A percentile compares a stretch with the other conserved stretches of the same genome.
Evolutionary conservation across 257 asterid genomes (phyloP).

Genomic region (Nicotiana tabacum): DNA sequence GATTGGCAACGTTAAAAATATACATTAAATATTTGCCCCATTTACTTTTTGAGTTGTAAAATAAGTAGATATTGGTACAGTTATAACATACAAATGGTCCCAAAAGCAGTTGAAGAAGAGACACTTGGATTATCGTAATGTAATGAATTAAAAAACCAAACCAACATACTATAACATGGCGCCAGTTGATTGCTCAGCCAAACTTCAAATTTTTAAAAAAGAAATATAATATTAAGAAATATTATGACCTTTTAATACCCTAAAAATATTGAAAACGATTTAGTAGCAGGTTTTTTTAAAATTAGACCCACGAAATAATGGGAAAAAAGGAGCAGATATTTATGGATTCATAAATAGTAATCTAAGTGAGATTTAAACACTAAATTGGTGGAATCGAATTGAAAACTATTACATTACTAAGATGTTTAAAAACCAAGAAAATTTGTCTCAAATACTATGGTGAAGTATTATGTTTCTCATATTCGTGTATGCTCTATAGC

Average conservation of each 20-base stretch:
- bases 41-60: not conserved
- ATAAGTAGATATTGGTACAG: not conserved
- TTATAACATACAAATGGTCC: not conserved
- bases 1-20: not conserved
- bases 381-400: too few species aligned
- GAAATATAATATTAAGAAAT: not conserved
- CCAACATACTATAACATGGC: conserved; percentile 1
- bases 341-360: too few species aligned
- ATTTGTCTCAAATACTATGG: too few species aligned
- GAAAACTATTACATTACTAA: too few species aligned
- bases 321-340: too few species aligned
- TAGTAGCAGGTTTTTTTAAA: not conserved
- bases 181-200: not conserved
- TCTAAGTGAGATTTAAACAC: too few species aligned
- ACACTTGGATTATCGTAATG: not conserved
- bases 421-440: too few species aligned
- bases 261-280: not conserved
- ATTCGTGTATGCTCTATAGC: too few species aligned
- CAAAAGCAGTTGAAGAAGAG: conserved; percentile 1
- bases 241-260: not conserved
- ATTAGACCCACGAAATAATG: too few species aligned
- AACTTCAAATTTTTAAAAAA: not conserved
- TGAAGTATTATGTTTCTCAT: too few species aligned
- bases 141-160: not conserved
- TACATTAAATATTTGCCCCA: not conserved